Conservation (phyloP, 345 rosid genomes). For the Gossypium rotundifolium region DNA sequence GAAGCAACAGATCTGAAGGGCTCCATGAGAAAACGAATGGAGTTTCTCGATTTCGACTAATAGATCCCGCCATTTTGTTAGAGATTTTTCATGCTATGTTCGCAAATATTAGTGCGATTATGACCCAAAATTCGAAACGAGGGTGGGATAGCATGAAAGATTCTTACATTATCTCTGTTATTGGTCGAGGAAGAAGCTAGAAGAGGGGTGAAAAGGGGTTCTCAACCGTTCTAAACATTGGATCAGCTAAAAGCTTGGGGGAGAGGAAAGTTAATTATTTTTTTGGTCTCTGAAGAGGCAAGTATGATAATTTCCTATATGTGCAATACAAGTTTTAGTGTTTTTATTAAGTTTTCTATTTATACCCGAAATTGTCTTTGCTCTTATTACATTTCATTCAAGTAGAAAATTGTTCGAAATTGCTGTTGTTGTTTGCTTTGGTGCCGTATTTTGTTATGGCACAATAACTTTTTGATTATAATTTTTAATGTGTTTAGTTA, state of each 20-base stretch:
- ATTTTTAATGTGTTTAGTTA: constrained; percentile 12
- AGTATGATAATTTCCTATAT: constrained; percentile 1
- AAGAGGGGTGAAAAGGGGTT: not conserved
- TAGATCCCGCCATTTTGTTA: not conserved
- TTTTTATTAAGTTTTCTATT: constrained; percentile 3
- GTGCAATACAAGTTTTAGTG: constrained; percentile 6
- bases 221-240: constrained; percentile 8
- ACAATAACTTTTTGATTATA: not conserved
- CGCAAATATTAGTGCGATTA: constrained; percentile 23
- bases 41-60: constrained; percentile 64
- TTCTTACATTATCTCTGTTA: not conserved
- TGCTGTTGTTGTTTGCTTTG: constrained; percentile 1
- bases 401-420: constrained; percentile 10
- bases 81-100: constrained; percentile 7
- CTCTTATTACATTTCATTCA: constrained; percentile 2
- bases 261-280: constrained; percentile 9
- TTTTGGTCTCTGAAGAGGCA: constrained; percentile 7
- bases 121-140: constrained; percentile 8
- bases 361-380: not conserved
- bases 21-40: constrained; percentile 61
- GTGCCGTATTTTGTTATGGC: constrained; percentile 29
- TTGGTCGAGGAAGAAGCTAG: constrained; percentile 10
- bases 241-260: constrained; percentile 1
- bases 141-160: constrained; percentile 4
- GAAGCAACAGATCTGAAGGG: constrained; percentile 56